A percentile compares a stretch with the other conserved stretches of the same genome.
Evolutionary conservation across 768 basidiomycete genomes (phyloP).

Genomic region (Tylopilus intermedius): DNA sequence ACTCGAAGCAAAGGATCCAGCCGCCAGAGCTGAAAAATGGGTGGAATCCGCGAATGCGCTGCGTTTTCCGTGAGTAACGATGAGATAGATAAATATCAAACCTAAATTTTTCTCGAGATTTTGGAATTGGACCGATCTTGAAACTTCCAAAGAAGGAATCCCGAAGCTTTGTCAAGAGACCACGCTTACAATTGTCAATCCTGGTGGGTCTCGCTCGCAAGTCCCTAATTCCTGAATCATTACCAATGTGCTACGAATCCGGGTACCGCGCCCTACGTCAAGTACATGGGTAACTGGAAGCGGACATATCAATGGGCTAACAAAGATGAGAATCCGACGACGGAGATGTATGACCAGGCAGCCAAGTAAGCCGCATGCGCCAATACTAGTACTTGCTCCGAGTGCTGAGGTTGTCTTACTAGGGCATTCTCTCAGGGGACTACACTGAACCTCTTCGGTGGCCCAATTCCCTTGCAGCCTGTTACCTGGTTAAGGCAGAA

Average conservation of each 20-base stretch:
- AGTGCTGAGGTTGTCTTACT: background rate
- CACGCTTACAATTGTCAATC: background rate
- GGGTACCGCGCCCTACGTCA: background rate
- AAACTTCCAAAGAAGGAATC: conserved; percentile 3
- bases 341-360: conserved; percentile 11
- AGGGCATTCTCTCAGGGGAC: conserved; percentile 5
- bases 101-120: conserved; percentile 2
- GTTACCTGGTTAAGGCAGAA: conserved; percentile 16
- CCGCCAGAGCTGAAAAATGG: conserved; percentile 4
- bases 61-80: conserved; percentile 15
- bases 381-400: no score
- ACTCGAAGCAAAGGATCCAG: background rate
- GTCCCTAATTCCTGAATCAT: conserved; percentile 14
- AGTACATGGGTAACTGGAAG: conserved; percentile 7
- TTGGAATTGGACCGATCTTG: conserved; percentile 16
- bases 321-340: background rate
- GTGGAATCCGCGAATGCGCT: conserved; percentile 9
- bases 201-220: background rate
- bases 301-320: conserved; percentile 18
- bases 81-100: background rate
- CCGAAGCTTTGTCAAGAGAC: conserved; percentile 1
- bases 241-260: conserved; percentile 5
- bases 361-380: conserved; percentile 4
- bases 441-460: background rate
- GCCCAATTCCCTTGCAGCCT: background rate